Conservation (phyloP, 345 rosid species). For the Raphanus sativus region DNA sequence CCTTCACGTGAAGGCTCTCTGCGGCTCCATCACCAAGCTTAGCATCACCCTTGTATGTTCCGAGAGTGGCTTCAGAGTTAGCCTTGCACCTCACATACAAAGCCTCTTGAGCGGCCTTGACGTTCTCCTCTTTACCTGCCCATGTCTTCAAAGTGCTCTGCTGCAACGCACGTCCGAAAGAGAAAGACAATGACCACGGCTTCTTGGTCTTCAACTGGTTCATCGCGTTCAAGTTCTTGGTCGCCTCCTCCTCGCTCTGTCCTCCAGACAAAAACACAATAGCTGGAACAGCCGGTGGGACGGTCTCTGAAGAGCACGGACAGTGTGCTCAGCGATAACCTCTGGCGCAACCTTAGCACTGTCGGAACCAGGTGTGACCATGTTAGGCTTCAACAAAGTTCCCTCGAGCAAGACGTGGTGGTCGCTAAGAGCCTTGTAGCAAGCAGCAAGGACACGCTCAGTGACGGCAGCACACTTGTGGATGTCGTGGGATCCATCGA, state of each 20-base stretch:
- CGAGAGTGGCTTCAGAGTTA: background rate
- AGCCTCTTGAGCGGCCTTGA: background rate
- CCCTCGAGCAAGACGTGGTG: background rate
- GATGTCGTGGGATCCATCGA: background rate
- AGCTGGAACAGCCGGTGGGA: background rate
- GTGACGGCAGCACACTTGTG: background rate
- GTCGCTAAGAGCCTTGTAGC: background rate
- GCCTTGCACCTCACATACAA: conserved; percentile 1
- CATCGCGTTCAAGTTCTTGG: background rate
- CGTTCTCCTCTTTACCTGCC: background rate
- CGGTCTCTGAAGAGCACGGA: background rate
- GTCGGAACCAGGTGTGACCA: background rate
- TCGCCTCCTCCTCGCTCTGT: conserved; percentile 1
- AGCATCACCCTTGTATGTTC: background rate
- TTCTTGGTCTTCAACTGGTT: background rate
- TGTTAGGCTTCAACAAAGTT: background rate
- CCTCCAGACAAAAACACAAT: background rate
- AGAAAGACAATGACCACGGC: background rate
- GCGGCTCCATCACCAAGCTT: conserved; percentile 2
- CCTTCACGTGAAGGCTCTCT: background rate
- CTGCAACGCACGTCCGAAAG: background rate
- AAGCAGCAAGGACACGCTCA: background rate
- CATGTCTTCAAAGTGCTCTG: background rate
- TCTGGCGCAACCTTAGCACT: background rate
- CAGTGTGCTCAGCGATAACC: background rate